Conservation (phyloP, 139 green algal species). For the Choricystis sp. region DNA sequence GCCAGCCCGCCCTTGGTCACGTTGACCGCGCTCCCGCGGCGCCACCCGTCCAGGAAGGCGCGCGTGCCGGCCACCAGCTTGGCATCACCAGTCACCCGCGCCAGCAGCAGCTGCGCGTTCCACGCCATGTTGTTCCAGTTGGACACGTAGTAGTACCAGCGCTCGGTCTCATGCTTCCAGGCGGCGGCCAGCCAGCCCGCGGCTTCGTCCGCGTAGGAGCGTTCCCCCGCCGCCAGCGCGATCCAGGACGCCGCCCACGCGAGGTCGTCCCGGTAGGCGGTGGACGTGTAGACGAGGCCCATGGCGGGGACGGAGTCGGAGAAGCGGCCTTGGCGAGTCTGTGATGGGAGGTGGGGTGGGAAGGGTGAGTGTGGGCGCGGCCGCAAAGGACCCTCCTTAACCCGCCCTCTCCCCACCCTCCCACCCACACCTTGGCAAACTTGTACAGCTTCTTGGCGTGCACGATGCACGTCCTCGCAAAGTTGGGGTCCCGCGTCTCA, state of each 20-base stretch:
- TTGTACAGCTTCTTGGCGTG: constrained; percentile 28
- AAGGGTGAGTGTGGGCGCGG: no score
- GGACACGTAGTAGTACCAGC: constrained; percentile 8
- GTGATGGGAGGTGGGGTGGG: no score
- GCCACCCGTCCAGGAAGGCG: constrained; percentile 18
- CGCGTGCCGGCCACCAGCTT: not conserved
- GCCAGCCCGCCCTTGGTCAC: constrained; percentile 21
- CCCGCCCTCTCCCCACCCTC: not conserved
- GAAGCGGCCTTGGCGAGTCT: not conserved
- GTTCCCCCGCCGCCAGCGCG: constrained; percentile 29
- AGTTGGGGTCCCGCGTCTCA: constrained; percentile 14
- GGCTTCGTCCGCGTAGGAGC: constrained; percentile 19
- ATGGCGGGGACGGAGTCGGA: not conserved
- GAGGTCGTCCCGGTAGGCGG: constrained; percentile 34
- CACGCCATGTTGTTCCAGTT: constrained; percentile 12
- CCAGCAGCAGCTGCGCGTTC: constrained; percentile 10
- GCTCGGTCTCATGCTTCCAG: not conserved
- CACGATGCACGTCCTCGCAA: constrained; percentile 19
- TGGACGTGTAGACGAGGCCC: constrained; percentile 7
- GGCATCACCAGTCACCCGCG: constrained; percentile 1
- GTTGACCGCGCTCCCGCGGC: constrained; percentile 5
- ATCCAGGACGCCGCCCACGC: constrained; percentile 38
- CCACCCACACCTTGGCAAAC: constrained; percentile 13
- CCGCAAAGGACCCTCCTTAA: no score
- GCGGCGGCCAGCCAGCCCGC: constrained; percentile 2